Evolutionary conservation across 75 land plant species (phyloP).

Genomic region (Pseudotsuga menziesii): DNA sequence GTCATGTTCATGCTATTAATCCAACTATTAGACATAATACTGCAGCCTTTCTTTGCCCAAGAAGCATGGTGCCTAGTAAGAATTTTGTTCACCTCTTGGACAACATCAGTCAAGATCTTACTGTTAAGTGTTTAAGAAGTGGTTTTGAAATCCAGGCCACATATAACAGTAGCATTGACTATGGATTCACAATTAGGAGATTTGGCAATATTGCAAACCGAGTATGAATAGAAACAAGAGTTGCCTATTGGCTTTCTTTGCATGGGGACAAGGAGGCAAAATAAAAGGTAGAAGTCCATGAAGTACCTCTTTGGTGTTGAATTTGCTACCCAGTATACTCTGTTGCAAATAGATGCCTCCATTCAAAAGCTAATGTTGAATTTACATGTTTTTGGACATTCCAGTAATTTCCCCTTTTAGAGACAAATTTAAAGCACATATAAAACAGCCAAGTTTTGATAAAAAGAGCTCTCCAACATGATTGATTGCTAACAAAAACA

Average conservation of each 20-base stretch:
- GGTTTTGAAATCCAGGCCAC: constrained; percentile 30
- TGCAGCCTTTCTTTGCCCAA: constrained; percentile 41
- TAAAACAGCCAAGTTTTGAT: no score
- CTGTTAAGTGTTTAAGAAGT: constrained; percentile 32
- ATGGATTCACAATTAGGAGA: constrained; percentile 49
- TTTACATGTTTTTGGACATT: no score
- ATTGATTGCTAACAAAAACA: no score
- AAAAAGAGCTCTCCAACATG: no score
- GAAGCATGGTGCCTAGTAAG: constrained; percentile 32
- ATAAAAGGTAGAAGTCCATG: no score
- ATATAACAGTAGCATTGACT: constrained; percentile 43
- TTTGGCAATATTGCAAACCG: constrained; percentile 33
- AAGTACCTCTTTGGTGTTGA: no score
- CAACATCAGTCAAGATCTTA: constrained; percentile 36
- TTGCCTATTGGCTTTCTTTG: constrained; percentile 13
- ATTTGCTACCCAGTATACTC: no score
- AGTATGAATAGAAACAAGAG: constrained; percentile 48
- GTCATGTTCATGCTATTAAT: constrained; percentile 35
- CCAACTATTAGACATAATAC: constrained; percentile 49
- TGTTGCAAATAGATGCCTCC: no score
- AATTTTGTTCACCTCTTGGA: constrained; percentile 19
- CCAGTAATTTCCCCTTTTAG: no score
- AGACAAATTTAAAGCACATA: no score
- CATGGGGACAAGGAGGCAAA: no score
- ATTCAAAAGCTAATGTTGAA: no score